phyloP scores from a whole-genome alignment of 805 yeast species.

The Candida quercuum region DNA sequence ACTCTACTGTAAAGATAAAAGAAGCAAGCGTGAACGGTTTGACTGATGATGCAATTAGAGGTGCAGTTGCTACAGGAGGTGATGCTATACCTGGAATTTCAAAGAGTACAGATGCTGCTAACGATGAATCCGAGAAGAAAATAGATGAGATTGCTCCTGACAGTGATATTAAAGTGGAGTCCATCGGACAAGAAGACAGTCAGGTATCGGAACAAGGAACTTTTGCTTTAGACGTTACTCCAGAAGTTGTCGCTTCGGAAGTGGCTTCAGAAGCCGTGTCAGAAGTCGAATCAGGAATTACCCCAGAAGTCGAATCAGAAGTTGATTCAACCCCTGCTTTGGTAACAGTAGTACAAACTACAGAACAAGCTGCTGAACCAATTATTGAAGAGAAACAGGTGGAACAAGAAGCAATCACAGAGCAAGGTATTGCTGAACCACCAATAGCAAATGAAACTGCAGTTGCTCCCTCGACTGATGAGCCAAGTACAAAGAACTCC shows the following conservation, averaged over 20 bases:
- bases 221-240: background rate
- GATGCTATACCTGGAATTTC: constrained; percentile 41
- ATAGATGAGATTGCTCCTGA: background rate
- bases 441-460: background rate
- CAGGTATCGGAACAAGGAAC: too few relatives aligned
- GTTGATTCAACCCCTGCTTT: too few relatives aligned
- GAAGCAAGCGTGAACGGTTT: constrained; percentile 24
- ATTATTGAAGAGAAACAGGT: background rate
- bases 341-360: too few relatives aligned
- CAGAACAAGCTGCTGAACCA: background rate
- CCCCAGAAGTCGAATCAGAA: too few relatives aligned
- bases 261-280: too few relatives aligned
- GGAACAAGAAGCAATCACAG: background rate
- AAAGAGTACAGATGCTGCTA: constrained; percentile 13
- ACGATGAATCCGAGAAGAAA: background rate
- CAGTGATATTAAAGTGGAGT: background rate
- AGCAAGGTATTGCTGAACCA: background rate
- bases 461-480: background rate
- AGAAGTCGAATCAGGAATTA: too few relatives aligned
- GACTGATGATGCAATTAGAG: constrained; percentile 45
- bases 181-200: background rate
- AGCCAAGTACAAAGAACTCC: background rate
- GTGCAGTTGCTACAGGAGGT: constrained; percentile 45
- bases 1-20: constrained; percentile 25
- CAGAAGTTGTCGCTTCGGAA: too few relatives aligned